These are phyloP conservation scores for Kwoniella shandongensis DNA, from an alignment of 768 basidiomycete genomes.

Conservation along the genomic window DNA sequence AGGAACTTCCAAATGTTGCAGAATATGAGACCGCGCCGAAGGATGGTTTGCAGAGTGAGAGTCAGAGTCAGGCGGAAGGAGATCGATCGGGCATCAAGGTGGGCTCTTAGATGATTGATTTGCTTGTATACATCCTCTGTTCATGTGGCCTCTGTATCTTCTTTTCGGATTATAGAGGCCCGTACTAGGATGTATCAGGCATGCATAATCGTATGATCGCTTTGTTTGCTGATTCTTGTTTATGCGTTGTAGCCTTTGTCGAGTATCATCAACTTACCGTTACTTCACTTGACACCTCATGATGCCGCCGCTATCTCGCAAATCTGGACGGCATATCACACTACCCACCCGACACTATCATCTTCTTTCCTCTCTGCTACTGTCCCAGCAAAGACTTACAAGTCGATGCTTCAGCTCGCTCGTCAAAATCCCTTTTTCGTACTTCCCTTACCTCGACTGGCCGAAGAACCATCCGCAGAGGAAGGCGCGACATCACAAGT, in stretches of 20 bases:
- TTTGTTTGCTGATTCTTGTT: background rate
- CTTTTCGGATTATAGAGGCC: too few relatives aligned
- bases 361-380: constrained; percentile 81
- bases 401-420: constrained; percentile 66
- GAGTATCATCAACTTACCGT: constrained; percentile 73
- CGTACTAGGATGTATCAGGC: too few relatives aligned
- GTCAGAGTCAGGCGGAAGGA: constrained; percentile 31
- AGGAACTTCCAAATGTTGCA: too few relatives aligned
- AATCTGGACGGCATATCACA: constrained; percentile 88
- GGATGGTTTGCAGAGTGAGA: background rate
- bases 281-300: constrained; percentile 67
- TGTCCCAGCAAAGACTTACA: constrained; percentile 71
- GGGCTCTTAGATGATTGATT: constrained; percentile 8
- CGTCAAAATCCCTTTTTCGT: constrained; percentile 74
- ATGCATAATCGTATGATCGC: background rate
- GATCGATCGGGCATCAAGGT: constrained; percentile 54
- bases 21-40: background rate
- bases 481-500: constrained; percentile 54
- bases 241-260: constrained; percentile 71
- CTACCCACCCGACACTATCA: constrained; percentile 72
- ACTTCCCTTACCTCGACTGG: constrained; percentile 70
- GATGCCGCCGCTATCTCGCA: constrained; percentile 71
- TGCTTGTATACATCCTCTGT: background rate
- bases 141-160: too few relatives aligned
- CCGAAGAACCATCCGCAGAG: constrained; percentile 9